Conservation (phyloP, 305 asterid genomes). For the Solanum hybrid region DNA sequence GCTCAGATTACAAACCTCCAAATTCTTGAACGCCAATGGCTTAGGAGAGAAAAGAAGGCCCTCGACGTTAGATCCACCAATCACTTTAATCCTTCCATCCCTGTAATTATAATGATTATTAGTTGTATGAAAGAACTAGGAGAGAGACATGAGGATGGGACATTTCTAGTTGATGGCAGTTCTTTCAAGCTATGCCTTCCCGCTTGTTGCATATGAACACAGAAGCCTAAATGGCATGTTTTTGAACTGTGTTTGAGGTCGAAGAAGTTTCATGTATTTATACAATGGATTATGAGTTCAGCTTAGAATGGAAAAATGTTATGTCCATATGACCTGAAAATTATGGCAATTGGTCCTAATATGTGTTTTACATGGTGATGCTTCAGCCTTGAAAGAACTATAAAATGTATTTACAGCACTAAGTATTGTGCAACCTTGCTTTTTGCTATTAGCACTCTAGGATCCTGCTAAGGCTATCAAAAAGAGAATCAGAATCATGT, state of each 20-base stretch:
- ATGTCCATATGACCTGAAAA: not conserved
- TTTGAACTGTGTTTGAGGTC: not conserved
- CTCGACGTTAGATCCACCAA: constrained; percentile 84
- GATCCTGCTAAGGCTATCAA: not conserved
- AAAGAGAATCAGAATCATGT: not conserved
- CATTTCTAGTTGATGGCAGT: not conserved
- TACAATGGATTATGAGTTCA: not conserved
- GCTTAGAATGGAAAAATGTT: not conserved
- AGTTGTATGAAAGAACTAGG: not conserved
- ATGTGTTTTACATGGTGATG: not conserved
- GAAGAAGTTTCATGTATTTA: not conserved
- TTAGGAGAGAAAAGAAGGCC: constrained; percentile 76
- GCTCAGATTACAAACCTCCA: constrained; percentile 60
- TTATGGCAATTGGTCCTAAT: not conserved
- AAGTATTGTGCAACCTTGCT: not conserved
- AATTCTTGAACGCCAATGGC: constrained; percentile 66
- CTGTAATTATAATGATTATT: constrained; percentile 33
- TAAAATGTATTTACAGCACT: not conserved
- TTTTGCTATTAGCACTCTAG: not conserved
- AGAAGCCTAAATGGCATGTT: not conserved
- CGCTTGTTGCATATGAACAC: not conserved
- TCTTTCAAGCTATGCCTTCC: not conserved
- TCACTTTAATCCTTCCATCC: constrained; percentile 92
- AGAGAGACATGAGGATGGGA: not conserved
- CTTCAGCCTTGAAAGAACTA: not conserved